Conservation (phyloP, 208 protist genomes). For the Trypanosoma scelopori region DNA sequence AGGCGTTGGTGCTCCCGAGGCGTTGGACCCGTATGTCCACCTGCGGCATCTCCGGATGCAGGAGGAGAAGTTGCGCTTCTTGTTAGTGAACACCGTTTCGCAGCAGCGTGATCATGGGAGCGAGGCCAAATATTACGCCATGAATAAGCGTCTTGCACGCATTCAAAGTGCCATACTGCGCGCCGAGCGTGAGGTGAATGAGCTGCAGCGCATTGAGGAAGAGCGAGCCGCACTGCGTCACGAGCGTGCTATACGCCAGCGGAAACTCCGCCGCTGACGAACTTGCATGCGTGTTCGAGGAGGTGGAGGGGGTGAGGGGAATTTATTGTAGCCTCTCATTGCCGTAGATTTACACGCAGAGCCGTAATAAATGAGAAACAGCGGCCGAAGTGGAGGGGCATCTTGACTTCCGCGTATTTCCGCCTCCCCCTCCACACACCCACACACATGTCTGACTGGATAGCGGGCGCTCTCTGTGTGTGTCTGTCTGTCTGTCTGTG, state of each 20-base stretch:
- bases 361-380: too few relatives aligned
- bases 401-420: too few relatives aligned
- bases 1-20: too few relatives aligned
- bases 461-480: too few relatives aligned
- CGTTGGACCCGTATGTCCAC: constrained; percentile 6
- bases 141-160: constrained; percentile 24
- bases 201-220: constrained; percentile 18
- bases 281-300: too few relatives aligned
- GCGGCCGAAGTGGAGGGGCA: too few relatives aligned
- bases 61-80: constrained; percentile 7
- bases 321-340: too few relatives aligned
- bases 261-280: neutral
- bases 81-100: neutral
- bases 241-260: constrained; percentile 5
- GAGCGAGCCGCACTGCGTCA: constrained; percentile 6
- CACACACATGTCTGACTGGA: too few relatives aligned
- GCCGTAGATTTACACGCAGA: too few relatives aligned
- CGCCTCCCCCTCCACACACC: too few relatives aligned
- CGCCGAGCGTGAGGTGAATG: constrained; percentile 23
- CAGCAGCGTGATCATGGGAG: constrained; percentile 19
- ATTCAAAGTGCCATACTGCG: constrained; percentile 18
- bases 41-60: constrained; percentile 8
- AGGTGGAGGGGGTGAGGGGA: too few relatives aligned
- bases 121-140: constrained; percentile 29
- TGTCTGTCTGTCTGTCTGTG: too few relatives aligned